Evolutionary conservation across 1,284 basidiomycete genomes (phyloP), one percentile per base, ranked within the genome.

Genomic region (Porogramme epimiltina): DNA sequence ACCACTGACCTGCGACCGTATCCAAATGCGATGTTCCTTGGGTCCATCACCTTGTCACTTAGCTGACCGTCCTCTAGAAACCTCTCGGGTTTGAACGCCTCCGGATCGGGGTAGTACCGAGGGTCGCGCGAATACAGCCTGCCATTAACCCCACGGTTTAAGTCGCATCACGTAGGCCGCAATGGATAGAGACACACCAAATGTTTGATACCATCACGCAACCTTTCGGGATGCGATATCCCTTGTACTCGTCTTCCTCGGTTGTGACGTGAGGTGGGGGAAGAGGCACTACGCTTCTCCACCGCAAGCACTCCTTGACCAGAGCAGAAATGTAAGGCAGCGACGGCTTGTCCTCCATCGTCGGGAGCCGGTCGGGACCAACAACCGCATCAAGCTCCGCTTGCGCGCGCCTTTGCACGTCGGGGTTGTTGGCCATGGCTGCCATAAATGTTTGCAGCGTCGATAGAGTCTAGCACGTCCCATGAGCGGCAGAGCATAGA

Each of bases 1-100:
- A 19, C 11, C 4, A 3, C n/a, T 25, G 16, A 70, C 70, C 71
- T 55, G 15, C 71, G 60, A 15, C 73, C 73, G 40, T 60, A 73
- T 8, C 70, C 73, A 48, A 72, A 74, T 1, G 63, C 60, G 11
- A 62, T 60, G 8, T 59, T 59, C n/a, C 52, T 49, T 2, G 71
- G 68, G 52, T 70, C 65, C 44, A 60, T 56, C 16, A 67, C 60
- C 2, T 45, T 45, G 11, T 62, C 62, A 45, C 69, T 59, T 11
- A 72, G 59, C 38, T 68, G 60, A 2, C 69, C 70, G 24, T 67
- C 62, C 47, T 63, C 66, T n/a, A 75, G 53, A 51, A 66, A 73
- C 31, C 50, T 47, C 18, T 69, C 69, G 1, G 73, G 73, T 16
- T 62, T 63, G 58, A 74, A 77, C 16, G 55, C 49, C 26, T 22